Evolutionary conservation across 73 alveolate genomes (phyloP).

Genomic region (Diophrys sp.): DNA sequence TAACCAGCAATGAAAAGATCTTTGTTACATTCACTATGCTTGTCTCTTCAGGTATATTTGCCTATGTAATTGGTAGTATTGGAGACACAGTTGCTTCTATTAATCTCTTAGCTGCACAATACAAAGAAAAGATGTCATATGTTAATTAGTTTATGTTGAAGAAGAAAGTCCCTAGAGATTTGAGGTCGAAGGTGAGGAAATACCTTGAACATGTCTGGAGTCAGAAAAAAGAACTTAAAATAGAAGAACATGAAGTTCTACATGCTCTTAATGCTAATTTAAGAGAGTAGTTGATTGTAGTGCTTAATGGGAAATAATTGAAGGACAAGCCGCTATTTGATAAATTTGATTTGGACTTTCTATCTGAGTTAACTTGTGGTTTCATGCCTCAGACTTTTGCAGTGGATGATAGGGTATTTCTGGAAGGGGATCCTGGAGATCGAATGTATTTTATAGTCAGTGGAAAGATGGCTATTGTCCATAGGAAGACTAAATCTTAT

Average conservation of each 20-base stretch:
- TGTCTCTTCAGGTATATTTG: slow-evolving; percentile 78
- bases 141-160: slow-evolving; percentile 61
- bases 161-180: slow-evolving; percentile 59
- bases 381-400: slow-evolving; percentile 49
- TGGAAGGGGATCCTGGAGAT: slow-evolving; percentile 58
- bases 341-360: slow-evolving; percentile 39
- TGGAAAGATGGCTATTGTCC: slow-evolving; percentile 56
- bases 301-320: slow-evolving; percentile 35
- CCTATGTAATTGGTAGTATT: slow-evolving; percentile 66
- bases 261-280: slow-evolving; percentile 33
- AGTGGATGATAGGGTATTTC: slow-evolving; percentile 54
- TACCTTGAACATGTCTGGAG: slow-evolving; percentile 66
- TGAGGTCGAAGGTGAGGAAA: slow-evolving; percentile 59
- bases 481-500: slow-evolving; percentile 49
- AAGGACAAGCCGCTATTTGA: slow-evolving; percentile 24
- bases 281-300: slow-evolving; percentile 42
- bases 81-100: slow-evolving; percentile 42
- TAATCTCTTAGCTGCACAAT: slow-evolving; percentile 36
- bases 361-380: slow-evolving; percentile 18
- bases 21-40: slow-evolving; percentile 62
- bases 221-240: slow-evolving; percentile 42
- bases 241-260: slow-evolving; percentile 50
- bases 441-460: slow-evolving; percentile 60
- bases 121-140: slow-evolving; percentile 47
- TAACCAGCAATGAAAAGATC: slow-evolving; percentile 54